Base-by-base conservation (phyloP, 2,329 filamentous ascomycete genomes). In the Cytospora leucostoma region DNA sequence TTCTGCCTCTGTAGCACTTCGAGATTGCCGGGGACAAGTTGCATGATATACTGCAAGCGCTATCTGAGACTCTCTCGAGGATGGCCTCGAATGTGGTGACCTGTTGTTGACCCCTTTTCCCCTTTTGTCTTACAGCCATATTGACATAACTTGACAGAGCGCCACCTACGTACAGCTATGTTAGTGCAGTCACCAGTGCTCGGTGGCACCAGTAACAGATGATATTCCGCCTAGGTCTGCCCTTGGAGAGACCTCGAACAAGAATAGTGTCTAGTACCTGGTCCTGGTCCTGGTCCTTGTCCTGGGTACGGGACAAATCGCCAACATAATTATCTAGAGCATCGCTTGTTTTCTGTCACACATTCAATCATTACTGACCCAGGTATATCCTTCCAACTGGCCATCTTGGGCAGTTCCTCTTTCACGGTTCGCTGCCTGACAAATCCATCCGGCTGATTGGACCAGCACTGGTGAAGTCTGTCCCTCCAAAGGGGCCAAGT, bases 61-160 rank as follows among this genome's bases (percentile, higher is more conserved):
- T 47, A 47, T 47, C 44, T 12, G 21, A 47, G n/a, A 47, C 11
- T 10, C 19, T 19, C 44, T 47, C 4, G 21, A 47, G 44, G 44
- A n/a, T 47, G 44, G 21, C 17, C 15, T 47, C 10, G 8, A 47
- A 17, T 11, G 44, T 47, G 44, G 44, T 10, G 44, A 19, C 44
- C 44, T 10, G 2, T 47, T 47, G 10, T 47, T 47, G 10, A 11
- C 44, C 44, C 44, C n/a, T 47, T 47, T 21, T 12, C 44, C 44
- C 44, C n/a, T 47, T 44, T 47, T 47, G 44, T 47, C 44, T 47
- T 47, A 19, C 44, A 47, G 44, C 44, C 44, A 47, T 47, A 21
- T 47, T 21, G 17, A 21, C 19, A 19, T 47, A 19, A 47, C 38
- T 7, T 7, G 7, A 15, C 13, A 40, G n/a, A 12, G 4, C 8